Percentiles rank a stretch among this genome's conserved stretches.
phyloP scores from a whole-genome alignment of 2,329 filamentous ascomycete species.

The Colletotrichum acutatum region DNA sequence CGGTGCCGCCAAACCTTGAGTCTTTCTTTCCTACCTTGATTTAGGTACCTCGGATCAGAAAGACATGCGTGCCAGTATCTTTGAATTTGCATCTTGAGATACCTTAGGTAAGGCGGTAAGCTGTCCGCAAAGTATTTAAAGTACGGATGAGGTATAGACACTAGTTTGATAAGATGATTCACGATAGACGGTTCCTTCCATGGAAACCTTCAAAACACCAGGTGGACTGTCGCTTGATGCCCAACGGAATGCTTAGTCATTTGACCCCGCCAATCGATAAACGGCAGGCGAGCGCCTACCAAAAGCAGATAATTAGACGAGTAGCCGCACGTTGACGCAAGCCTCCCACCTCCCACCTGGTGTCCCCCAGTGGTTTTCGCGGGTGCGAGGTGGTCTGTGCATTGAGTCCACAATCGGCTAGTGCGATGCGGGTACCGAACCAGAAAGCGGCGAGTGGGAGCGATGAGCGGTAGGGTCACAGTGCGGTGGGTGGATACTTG shows the following conservation, averaged over 20 bases:
- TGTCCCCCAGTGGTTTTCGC: constrained; percentile 12
- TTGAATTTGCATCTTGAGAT: too few species aligned
- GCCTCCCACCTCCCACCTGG: not conserved
- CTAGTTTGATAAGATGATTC: not conserved
- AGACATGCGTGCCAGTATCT: too few species aligned
- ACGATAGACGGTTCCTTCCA: not conserved
- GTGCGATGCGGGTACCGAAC: constrained; percentile 20
- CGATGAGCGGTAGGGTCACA: not conserved
- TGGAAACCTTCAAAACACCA: not conserved
- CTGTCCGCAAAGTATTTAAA: too few species aligned
- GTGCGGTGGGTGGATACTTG: not conserved
- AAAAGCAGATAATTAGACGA: constrained; percentile 31
- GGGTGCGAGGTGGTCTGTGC: constrained; percentile 22
- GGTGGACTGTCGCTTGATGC: not conserved
- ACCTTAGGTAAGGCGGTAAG: too few species aligned
- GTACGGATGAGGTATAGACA: too few species aligned
- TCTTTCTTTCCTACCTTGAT: not conserved
- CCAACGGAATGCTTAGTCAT: constrained; percentile 14
- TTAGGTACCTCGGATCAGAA: too few species aligned
- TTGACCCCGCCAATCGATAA: not conserved
- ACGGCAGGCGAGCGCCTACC: constrained; percentile 24
- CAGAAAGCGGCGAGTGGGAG: constrained; percentile 17
- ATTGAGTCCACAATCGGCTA: constrained; percentile 14
- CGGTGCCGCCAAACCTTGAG: not conserved
- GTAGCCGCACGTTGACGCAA: constrained; percentile 34